These are phyloP conservation scores for Pachysandra terminalis DNA, from an alignment of 164 flowering plant genomes.

Conservation along the genomic window DNA sequence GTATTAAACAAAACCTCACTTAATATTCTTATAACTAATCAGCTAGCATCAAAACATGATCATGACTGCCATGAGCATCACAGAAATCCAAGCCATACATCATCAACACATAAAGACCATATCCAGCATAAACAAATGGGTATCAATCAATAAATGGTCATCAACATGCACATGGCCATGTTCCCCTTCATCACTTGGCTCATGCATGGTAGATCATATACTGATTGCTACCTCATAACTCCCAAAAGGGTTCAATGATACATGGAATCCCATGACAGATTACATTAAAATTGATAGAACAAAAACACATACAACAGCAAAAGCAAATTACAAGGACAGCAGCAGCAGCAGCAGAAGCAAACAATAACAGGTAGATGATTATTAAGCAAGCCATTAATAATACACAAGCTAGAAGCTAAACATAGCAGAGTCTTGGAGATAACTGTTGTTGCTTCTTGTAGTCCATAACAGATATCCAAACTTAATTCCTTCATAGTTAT, in stretches of 20 bases:
- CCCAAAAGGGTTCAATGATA: constrained; percentile 8
- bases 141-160: constrained; percentile 17
- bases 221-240: constrained; percentile 14
- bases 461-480: constrained; percentile 32
- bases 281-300: constrained; percentile 9
- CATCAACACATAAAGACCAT: background rate
- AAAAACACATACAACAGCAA: constrained; percentile 8
- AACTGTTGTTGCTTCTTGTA: constrained; percentile 35
- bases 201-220: constrained; percentile 7
- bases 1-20: background rate
- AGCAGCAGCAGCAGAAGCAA: too few relatives aligned
- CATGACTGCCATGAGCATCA: constrained; percentile 11
- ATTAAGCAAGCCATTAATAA: constrained; percentile 23
- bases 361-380: constrained; percentile 8
- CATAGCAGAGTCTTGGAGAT: constrained; percentile 23
- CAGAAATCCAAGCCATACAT: background rate
- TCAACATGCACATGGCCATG: constrained; percentile 35
- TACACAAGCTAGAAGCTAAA: constrained; percentile 27
- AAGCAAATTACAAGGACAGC: constrained; percentile 6
- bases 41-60: background rate
- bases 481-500: constrained; percentile 15
- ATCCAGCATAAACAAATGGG: background rate
- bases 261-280: constrained; percentile 16
- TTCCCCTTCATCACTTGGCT: constrained; percentile 21
- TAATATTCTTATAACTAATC: background rate